Conservation (phyloP, 495 filamentous ascomycete genomes). For the Neurospora hispaniola region DNA sequence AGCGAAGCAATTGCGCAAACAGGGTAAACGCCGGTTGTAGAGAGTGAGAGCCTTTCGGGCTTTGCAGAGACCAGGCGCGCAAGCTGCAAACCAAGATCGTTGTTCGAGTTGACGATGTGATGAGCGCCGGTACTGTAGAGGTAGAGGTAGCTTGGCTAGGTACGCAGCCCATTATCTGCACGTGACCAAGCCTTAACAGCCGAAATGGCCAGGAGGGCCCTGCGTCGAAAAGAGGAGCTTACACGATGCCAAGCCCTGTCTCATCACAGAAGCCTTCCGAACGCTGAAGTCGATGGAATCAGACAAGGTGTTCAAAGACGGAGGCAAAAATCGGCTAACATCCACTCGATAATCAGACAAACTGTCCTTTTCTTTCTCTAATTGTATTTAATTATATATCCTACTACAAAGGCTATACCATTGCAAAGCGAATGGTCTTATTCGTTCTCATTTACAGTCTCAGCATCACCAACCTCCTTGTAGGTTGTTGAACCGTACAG, state of each 20-base stretch:
- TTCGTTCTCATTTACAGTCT: not conserved
- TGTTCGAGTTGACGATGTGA: not conserved
- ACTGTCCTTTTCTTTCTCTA: conserved; percentile 28
- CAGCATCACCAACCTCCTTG: not conserved
- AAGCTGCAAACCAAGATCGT: not conserved
- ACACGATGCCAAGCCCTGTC: not conserved
- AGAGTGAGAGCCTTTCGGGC: not conserved
- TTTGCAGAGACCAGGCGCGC: not conserved
- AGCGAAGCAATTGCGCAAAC: not conserved
- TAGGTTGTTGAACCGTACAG: not conserved
- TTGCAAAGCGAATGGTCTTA: not conserved
- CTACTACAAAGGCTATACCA: not conserved
- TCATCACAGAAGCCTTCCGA: not conserved
- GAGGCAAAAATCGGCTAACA: conserved; percentile 2
- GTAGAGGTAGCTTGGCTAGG: not conserved
- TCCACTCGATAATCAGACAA: not conserved
- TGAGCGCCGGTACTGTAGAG: not conserved
- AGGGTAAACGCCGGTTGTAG: not conserved
- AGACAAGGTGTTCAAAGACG: not conserved
- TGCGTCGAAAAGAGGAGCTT: not conserved
- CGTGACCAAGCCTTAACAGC: not conserved
- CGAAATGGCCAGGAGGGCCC: not conserved
- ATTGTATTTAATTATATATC: not conserved
- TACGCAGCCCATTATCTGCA: not conserved
- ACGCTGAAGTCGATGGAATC: not conserved